These are phyloP conservation scores for Tephrocybe sp. DNA, from an alignment of 768 basidiomycete genomes.

Conservation along the genomic window DNA sequence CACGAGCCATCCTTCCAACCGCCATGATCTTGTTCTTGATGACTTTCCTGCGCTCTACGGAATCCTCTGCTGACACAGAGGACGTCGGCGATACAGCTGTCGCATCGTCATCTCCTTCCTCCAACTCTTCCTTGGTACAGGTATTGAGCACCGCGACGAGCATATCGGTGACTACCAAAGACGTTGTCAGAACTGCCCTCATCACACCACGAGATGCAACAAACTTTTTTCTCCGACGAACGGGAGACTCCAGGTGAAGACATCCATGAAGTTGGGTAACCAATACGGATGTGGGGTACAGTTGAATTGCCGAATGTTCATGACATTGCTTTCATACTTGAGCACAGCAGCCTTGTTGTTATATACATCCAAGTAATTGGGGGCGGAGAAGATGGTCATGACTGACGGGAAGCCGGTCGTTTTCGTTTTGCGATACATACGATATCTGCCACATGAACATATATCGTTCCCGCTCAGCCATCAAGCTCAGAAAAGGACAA, in stretches of 20 bases:
- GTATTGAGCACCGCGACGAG: constrained; percentile 94
- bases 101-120: constrained; percentile 69
- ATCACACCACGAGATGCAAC: constrained; percentile 20
- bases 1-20: constrained; percentile 93
- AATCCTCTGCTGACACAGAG: constrained; percentile 41
- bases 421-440: constrained; percentile 99
- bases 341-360: constrained; percentile 99
- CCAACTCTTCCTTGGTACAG: constrained; percentile 94
- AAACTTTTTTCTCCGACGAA: constrained; percentile 98
- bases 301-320: constrained; percentile 98
- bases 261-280: constrained; percentile 99
- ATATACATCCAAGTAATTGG: constrained; percentile 97
- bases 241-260: constrained; percentile 97
- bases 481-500: neutral
- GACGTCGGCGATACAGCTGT: constrained; percentile 37
- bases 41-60: constrained; percentile 75
- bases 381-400: constrained; percentile 99
- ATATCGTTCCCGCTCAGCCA: neutral
- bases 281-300: constrained; percentile 95
- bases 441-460: constrained; percentile 73
- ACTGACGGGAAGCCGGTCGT: constrained; percentile 98
- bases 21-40: constrained; percentile 99
- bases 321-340: constrained; percentile 98
- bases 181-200: neutral
- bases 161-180: constrained; percentile 90